phyloP scores from a whole-genome alignment of 2,329 filamentous ascomycete genomes.

The Ophiocordyceps robertsii region DNA sequence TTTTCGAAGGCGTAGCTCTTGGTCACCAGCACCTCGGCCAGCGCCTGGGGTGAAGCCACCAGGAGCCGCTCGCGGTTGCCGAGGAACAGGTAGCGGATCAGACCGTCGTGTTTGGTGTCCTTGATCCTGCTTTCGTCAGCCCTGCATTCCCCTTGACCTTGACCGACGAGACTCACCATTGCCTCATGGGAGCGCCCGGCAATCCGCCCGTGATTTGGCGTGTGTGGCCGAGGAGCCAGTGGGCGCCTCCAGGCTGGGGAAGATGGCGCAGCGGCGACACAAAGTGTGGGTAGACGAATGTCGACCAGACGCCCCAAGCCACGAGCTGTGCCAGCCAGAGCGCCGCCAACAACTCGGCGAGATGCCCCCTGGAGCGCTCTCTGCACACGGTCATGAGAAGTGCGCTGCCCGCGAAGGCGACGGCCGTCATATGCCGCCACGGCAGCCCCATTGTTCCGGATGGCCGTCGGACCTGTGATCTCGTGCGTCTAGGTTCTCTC shows the following conservation, averaged over 20 bases:
- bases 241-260: conserved; percentile 27
- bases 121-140: conserved; percentile 32
- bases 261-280: conserved; percentile 36
- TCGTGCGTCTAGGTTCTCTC: neutral
- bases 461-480: neutral
- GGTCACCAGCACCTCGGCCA: conserved; percentile 57
- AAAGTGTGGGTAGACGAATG: conserved; percentile 33
- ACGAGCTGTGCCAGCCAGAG: conserved; percentile 22
- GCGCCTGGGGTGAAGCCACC: conserved; percentile 45
- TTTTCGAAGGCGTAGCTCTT: conserved; percentile 61
- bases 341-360: neutral
- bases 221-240: conserved; percentile 36
- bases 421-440: conserved; percentile 10
- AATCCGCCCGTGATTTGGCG: conserved; percentile 22
- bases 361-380: neutral
- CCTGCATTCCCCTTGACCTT: conserved; percentile 18
- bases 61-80: conserved; percentile 52
- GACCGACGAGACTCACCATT: conserved; percentile 29
- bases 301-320: conserved; percentile 23
- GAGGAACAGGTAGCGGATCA: conserved; percentile 52
- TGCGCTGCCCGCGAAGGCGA: neutral
- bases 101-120: conserved; percentile 50
- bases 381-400: neutral
- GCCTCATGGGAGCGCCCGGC: conserved; percentile 29
- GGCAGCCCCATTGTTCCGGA: conserved; percentile 9